Base-by-base conservation (phyloP, 2,329 filamentous ascomycete genomes). In the Pseudogymnoascus sp. region DNA sequence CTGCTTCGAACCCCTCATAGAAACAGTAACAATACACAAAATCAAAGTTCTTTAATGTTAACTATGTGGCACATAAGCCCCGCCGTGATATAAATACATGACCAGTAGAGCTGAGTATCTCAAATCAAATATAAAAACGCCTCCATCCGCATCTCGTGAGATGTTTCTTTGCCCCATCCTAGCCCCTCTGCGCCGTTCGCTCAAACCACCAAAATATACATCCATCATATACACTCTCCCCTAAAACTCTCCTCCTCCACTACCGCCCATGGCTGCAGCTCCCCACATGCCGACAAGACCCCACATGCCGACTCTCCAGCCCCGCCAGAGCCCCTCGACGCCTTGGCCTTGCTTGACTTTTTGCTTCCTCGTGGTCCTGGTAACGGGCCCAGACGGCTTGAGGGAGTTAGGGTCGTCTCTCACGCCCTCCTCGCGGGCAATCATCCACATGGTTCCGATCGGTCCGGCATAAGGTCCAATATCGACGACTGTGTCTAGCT, bases 401-500 rank as follows among this genome's bases (percentile, higher is more conserved):
- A 31, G 37, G 24, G 61, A 44, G 5, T 36, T n/a, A 15, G 31
- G 31, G 10, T 58, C 54, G 0, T 17, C 63, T 41, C 63, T 60
- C 1, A 64, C 61, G 6, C 94, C 94, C 73, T 99, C 94, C 68
- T 95, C 89, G 36, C 87, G 82, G 1, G 89, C 81, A 64, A 99
- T 94, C 63, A 84, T 84, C 79, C 91, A 93, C 83, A 97, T 92
- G 2, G 93, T 97, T 2, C 91, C 90, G n/a, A 94, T 73, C 1
- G 96, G 81, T n/a, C 94, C 94, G 35, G 84, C 80, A 73, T 96
- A 99, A 3, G 84, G 84, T 2, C 92, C 92, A 0, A 90, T 80
- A 2, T 89, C 85, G 0, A 97, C 85, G 61, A 97, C 86, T 0
- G 90, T 92, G 61, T 90, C 85, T 50, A 89, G 71, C 57, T 74